Evolutionary conservation across 2,329 filamentous ascomycete species (phyloP).

Genomic region (Orbilia oligospora): DNA sequence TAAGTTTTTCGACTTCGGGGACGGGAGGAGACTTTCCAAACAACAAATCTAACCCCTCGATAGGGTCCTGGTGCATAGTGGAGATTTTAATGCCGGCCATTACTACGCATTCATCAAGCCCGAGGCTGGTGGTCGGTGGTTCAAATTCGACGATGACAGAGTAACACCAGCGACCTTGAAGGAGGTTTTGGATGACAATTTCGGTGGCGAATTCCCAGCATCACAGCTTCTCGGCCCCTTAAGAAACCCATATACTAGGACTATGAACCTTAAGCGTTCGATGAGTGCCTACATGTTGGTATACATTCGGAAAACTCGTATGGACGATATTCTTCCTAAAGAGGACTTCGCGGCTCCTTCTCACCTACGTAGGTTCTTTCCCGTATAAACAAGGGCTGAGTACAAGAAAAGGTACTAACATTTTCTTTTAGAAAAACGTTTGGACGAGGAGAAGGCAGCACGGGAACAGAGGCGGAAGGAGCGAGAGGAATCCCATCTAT

Average conservation of each 20-base stretch:
- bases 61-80: conserved; percentile 92
- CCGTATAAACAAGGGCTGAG: neutral
- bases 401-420: conserved; percentile 18
- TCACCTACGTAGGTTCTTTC: conserved; percentile 78
- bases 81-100: conserved; percentile 95
- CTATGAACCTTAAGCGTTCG: conserved; percentile 76
- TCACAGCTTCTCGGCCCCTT: conserved; percentile 68
- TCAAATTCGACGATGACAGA: conserved; percentile 96
- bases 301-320: conserved; percentile 87
- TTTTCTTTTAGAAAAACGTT: conserved; percentile 73
- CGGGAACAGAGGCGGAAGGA: conserved; percentile 86
- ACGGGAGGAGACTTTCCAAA: neutral
- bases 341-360: conserved; percentile 76
- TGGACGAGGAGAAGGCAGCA: conserved; percentile 85
- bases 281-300: conserved; percentile 99
- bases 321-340: conserved; percentile 85
- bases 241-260: conserved; percentile 76
- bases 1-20: conserved; percentile 23
- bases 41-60: conserved; percentile 6
- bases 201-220: conserved; percentile 82
- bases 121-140: conserved; percentile 91
- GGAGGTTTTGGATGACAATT: conserved; percentile 96
- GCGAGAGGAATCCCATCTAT: conserved; percentile 92
- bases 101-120: conserved; percentile 99
- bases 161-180: conserved; percentile 93